Percentiles rank a stretch among this genome's conserved stretches.
Evolutionary conservation across 345 rosid species (phyloP).

Genomic region (Euphorbia peplus): DNA sequence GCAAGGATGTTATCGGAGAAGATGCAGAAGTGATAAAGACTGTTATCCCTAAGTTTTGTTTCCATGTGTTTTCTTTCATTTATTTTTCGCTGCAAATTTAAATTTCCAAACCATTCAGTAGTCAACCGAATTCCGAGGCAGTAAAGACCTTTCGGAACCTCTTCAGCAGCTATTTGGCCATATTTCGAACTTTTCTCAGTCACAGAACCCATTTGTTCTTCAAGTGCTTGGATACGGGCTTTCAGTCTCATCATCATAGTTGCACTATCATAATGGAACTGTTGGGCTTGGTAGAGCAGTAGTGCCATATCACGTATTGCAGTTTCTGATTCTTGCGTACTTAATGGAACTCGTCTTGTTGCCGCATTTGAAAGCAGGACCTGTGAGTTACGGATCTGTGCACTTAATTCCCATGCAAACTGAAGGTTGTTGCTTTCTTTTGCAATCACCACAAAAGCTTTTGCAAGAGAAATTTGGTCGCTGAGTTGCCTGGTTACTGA

Average conservation of each 20-base stretch:
- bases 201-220: slow-evolving; percentile 67
- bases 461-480: slow-evolving; percentile 87
- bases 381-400: slow-evolving; percentile 88
- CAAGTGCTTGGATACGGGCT: slow-evolving; percentile 75
- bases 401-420: slow-evolving; percentile 95
- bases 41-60: slow-evolving; percentile 52
- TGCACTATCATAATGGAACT: slow-evolving; percentile 82
- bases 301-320: slow-evolving; percentile 83
- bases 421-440: slow-evolving; percentile 92
- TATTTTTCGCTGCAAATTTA: slow-evolving; percentile 36
- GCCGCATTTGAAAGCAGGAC: slow-evolving; percentile 74
- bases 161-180: slow-evolving; percentile 95
- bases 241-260: slow-evolving; percentile 92
- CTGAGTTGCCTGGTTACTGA: slow-evolving; percentile 81
- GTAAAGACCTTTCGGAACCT: slow-evolving; percentile 87
- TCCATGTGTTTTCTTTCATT: slow-evolving; percentile 40
- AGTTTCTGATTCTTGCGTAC: slow-evolving; percentile 62
- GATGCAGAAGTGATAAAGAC: slow-evolving; percentile 69
- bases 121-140: slow-evolving; percentile 83
- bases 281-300: slow-evolving; percentile 82
- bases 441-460: slow-evolving; percentile 88
- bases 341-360: slow-evolving; percentile 62
- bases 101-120: slow-evolving; percentile 67
- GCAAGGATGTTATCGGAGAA: slow-evolving; percentile 92
- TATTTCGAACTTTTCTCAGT: slow-evolving; percentile 79